A percentile compares a stretch with the other conserved stretches of the same genome.
These are phyloP conservation scores for Capsicum rhomboideum DNA, from an alignment of 257 asterid genomes.

Conservation along the genomic window DNA sequence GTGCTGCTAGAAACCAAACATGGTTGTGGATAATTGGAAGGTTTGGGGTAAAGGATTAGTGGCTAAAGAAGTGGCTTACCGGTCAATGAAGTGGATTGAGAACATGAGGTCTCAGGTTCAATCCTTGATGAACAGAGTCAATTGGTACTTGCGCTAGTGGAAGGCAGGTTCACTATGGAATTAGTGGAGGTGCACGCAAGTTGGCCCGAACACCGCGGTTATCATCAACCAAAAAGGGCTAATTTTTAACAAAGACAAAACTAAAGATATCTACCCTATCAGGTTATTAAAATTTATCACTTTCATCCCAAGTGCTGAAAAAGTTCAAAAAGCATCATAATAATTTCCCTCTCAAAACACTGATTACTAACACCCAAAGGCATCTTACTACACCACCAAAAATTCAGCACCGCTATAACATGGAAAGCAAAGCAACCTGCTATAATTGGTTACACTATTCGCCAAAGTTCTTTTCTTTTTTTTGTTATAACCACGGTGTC, in stretches of 20 bases:
- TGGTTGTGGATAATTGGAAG: neutral
- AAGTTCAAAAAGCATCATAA: neutral
- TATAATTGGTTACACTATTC: too few relatives aligned
- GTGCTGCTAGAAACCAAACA: neutral
- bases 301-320: neutral
- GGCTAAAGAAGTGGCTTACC: neutral
- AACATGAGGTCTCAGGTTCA: neutral
- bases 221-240: neutral
- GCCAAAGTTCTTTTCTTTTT: too few relatives aligned
- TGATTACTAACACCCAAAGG: neutral
- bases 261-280: neutral
- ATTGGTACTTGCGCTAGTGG: neutral
- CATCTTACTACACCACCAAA: neutral
- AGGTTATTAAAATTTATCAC: neutral
- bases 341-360: neutral
- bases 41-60: neutral
- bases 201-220: neutral
- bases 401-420: neutral
- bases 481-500: too few relatives aligned
- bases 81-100: neutral
- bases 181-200: neutral
- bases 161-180: neutral
- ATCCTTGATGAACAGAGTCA: neutral
- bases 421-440: neutral
- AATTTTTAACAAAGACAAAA: neutral